phyloP scores from a whole-genome alignment of 768 basidiomycete genomes.

The Kwoniella botswanensis region DNA sequence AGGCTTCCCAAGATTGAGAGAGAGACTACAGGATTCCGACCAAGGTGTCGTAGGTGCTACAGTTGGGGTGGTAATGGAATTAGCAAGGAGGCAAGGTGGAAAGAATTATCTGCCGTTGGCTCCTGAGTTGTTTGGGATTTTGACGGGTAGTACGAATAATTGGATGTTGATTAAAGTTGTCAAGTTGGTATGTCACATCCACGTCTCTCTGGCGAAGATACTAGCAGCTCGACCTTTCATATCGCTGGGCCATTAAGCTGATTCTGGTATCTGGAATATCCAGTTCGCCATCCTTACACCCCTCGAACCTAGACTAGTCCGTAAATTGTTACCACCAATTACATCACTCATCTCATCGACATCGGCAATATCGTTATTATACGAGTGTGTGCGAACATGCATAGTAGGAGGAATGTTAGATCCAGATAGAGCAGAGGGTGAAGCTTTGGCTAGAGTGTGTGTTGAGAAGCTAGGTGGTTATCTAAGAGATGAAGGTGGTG shows the following conservation, averaged over 20 bases:
- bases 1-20: conserved; percentile 72
- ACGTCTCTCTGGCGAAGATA: background rate
- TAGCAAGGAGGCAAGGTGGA: conserved; percentile 75
- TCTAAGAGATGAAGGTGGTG: conserved; percentile 73
- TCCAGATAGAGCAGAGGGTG: conserved; percentile 65
- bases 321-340: conserved; percentile 90
- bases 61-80: conserved; percentile 91
- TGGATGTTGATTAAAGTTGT: conserved; percentile 99
- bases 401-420: conserved; percentile 96
- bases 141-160: conserved; percentile 94
- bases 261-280: no score
- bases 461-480: conserved; percentile 93
- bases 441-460: conserved; percentile 80
- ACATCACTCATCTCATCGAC: conserved; percentile 95
- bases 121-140: conserved; percentile 87
- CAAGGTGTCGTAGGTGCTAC: conserved; percentile 91
- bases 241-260: no score
- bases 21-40: conserved; percentile 59
- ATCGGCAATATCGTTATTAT: conserved; percentile 89
- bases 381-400: conserved; percentile 97
- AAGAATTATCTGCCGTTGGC: conserved; percentile 82
- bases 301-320: conserved; percentile 87
- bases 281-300: conserved; percentile 94
- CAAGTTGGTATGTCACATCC: conserved; percentile 71
- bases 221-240: no score